Base-by-base conservation (phyloP, 345 rosid genomes). In the Pistacia vera region DNA sequence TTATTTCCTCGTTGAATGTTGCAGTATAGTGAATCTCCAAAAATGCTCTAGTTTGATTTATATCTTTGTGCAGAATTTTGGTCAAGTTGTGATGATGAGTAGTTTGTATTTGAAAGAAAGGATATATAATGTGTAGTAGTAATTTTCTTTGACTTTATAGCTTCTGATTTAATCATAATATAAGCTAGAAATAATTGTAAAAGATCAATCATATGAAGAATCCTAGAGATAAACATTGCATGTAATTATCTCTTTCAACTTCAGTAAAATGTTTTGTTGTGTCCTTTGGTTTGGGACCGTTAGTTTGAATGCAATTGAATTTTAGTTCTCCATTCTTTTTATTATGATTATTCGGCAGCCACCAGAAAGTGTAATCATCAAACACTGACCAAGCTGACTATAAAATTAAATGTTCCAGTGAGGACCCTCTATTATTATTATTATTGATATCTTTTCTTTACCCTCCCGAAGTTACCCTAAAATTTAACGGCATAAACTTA, bases 211-310 rank as follows among this genome's bases (percentile, higher is more conserved):
- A 73, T 73, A 18, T 30, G 38, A 63, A 73, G 61, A 35, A 73
- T 73, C 77, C 77, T 63, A 63, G 77, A 73, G 61, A 8, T 54
- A 35, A 44, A 70, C 5, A 56, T 33, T 52, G 33, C 72, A 55
- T 12, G 12, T 16, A 4, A 54, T 16, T 54, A 55, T 56, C 33
- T 51, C 36, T 18, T n/a, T 17, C 51, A 48, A 8, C 52, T 54
- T 54, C 25, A 57, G 4, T 54, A 54, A 70, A 52, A 0, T n/a
- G 10, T 16, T 38, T 56, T 41, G 7, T 49, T 33, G 4, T 71
- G 77, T 75, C 51, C 54, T 64, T 69, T 25, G 63, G 70, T 55
- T 71, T 72, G 67, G 57, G 80, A 76, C 79, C 71, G 77, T 69
- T 76, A 46, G 75, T 74, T 75, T 72, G 73, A 77, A 80, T 55